Conservation (phyloP, 192 early-diverging fungal species). For the Backusella tuberculispora region DNA sequence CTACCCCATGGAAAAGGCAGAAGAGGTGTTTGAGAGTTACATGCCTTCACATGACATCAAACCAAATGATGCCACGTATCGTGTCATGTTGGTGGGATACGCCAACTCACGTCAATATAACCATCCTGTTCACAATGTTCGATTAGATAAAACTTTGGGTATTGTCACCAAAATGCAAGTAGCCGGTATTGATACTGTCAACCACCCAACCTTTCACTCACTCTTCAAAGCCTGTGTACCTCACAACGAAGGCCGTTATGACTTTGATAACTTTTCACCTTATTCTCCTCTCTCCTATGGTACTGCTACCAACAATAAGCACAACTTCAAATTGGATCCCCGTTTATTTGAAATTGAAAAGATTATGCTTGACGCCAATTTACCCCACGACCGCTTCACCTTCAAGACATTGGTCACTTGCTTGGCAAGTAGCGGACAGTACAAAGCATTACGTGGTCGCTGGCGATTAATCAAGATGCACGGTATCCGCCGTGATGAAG, state of each 20-base stretch:
- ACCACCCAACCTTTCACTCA: slow-evolving; percentile 32
- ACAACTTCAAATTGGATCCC: slow-evolving; percentile 25
- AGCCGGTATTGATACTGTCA: slow-evolving; percentile 21
- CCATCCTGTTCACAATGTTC: slow-evolving; percentile 17
- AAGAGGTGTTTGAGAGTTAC: slow-evolving; percentile 30
- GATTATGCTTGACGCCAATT: slow-evolving; percentile 40
- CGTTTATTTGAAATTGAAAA: slow-evolving; percentile 45
- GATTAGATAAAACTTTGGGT: slow-evolving; percentile 37
- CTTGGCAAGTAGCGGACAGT: slow-evolving; percentile 35
- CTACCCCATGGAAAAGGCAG: slow-evolving; percentile 34
- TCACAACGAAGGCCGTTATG: slow-evolving; percentile 19
- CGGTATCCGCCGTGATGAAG: slow-evolving; percentile 36
- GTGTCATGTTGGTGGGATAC: slow-evolving; percentile 33
- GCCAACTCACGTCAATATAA: slow-evolving; percentile 35
- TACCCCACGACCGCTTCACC: slow-evolving; percentile 41
- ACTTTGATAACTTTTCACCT: slow-evolving; percentile 32
- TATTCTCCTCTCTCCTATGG: slow-evolving; percentile 19
- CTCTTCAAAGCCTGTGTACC: slow-evolving; percentile 43
- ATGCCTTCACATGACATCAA: slow-evolving; percentile 31
- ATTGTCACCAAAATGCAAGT: slow-evolving; percentile 34
- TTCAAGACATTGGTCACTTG: slow-evolving; percentile 41
- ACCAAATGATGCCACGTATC: slow-evolving; percentile 30
- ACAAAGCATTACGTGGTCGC: slow-evolving; percentile 33
- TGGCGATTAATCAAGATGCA: slow-evolving; percentile 37
- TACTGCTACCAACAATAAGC: not conserved